Evolutionary conservation across 371 early-diverging fungal genomes (phyloP).

Genomic region (Mortierella sp.): DNA sequence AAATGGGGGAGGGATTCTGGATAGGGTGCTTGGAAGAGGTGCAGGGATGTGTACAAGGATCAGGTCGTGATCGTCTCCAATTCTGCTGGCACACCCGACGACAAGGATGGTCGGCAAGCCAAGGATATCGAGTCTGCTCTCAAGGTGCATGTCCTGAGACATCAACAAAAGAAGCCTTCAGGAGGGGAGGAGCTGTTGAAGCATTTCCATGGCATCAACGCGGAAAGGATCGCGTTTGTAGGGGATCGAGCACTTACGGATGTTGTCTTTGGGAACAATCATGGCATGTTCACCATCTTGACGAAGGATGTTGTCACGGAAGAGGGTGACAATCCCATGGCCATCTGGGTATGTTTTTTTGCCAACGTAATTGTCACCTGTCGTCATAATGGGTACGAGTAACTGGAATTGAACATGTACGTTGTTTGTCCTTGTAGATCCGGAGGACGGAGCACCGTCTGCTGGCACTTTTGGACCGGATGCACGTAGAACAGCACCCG

Average conservation of each 20-base stretch:
- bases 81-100: constrained; percentile 91
- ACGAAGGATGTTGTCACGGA: constrained; percentile 76
- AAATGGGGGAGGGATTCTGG: too few species aligned
- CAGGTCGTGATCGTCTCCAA: constrained; percentile 89
- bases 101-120: constrained; percentile 62
- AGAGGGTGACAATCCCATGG: constrained; percentile 82
- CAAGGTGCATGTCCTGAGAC: constrained; percentile 70
- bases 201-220: constrained; percentile 49
- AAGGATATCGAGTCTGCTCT: constrained; percentile 56
- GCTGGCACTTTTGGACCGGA: constrained; percentile 39
- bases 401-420: neutral
- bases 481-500: constrained; percentile 20
- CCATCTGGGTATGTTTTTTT: constrained; percentile 70
- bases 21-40: constrained; percentile 77
- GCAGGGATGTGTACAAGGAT: constrained; percentile 70
- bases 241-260: constrained; percentile 94
- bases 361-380: too few species aligned
- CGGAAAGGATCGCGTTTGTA: constrained; percentile 74
- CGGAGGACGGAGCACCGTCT: constrained; percentile 63
- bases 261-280: constrained; percentile 83
- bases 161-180: constrained; percentile 81
- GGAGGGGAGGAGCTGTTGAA: constrained; percentile 71
- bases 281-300: constrained; percentile 80
- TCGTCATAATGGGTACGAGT: too few species aligned
- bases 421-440: constrained; percentile 42